A percentile compares a stretch with the other conserved stretches of the same genome.
Conservation (phyloP, 2,329 filamentous ascomycete genomes). For the Clarireedia homoeocarpa region DNA sequence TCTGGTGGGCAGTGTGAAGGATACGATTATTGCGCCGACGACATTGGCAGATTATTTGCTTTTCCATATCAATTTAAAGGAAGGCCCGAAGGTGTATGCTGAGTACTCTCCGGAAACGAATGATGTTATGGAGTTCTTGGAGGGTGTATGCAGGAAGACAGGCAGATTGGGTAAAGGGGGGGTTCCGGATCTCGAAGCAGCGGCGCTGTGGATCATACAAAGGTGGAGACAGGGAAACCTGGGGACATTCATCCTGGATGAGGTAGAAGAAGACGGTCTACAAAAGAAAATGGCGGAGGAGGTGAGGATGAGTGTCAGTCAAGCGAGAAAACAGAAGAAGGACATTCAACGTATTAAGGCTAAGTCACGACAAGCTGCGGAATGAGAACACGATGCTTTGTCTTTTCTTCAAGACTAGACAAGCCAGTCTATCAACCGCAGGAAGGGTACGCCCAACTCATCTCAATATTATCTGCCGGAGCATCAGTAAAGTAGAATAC, state of each 20-base stretch:
- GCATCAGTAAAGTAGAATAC: no score
- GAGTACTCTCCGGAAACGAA: constrained; percentile 69
- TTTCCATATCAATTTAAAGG: constrained; percentile 62
- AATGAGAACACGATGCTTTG: no score
- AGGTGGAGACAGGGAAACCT: constrained; percentile 72
- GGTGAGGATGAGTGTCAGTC: constrained; percentile 52
- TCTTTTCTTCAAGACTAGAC: no score
- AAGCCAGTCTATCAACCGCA: no score
- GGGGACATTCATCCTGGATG: constrained; percentile 73
- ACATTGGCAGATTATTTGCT: constrained; percentile 86
- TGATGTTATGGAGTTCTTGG: constrained; percentile 66
- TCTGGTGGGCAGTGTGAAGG: constrained; percentile 83
- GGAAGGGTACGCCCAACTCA: no score
- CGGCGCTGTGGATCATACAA: constrained; percentile 73
- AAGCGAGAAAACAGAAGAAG: constrained; percentile 61
- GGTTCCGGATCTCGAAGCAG: constrained; percentile 58
- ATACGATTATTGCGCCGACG: constrained; percentile 70
- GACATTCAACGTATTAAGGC: constrained; percentile 41
- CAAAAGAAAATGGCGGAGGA: constrained; percentile 42
- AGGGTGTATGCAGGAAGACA: constrained; percentile 61
- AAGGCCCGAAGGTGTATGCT: constrained; percentile 22
- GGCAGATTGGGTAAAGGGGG: constrained; percentile 72
- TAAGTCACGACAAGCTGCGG: constrained; percentile 10
- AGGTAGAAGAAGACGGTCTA: constrained; percentile 55
- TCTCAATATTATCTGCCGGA: no score